phyloP scores from a whole-genome alignment of 495 filamentous ascomycete genomes.

The Xylaria acuta region DNA sequence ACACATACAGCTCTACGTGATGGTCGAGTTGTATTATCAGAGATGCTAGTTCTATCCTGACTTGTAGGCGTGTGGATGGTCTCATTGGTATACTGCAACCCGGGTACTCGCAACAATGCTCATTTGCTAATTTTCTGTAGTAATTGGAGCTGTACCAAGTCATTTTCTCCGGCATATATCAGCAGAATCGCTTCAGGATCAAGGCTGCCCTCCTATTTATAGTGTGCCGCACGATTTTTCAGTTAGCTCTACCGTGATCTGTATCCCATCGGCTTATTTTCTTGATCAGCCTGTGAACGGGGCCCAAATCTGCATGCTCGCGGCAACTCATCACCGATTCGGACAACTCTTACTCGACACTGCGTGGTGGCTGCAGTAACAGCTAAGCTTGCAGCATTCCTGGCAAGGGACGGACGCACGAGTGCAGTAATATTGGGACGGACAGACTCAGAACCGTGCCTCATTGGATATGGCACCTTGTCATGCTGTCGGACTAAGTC shows the following conservation, averaged over 20 bases:
- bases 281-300: neutral
- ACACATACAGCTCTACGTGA: neutral
- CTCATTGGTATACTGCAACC: neutral
- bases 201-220: neutral
- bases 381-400: neutral
- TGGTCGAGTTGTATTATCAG: neutral
- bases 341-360: neutral
- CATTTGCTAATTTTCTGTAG: neutral
- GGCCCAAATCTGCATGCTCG: neutral
- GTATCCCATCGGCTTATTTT: neutral
- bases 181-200: neutral
- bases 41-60: neutral
- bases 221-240: neutral
- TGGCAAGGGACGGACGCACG: neutral
- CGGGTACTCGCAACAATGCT: neutral
- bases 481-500: neutral
- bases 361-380: neutral
- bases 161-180: neutral
- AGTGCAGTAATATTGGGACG: neutral
- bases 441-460: neutral
- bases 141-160: neutral
- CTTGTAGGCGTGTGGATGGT: neutral
- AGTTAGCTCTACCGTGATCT: neutral
- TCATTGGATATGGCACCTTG: neutral
- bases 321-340: neutral